A percentile compares a stretch with the other conserved stretches of the same genome.
phyloP scores from a whole-genome alignment of 1,284 basidiomycete genomes.

The Apiotrichum gamsii region DNA sequence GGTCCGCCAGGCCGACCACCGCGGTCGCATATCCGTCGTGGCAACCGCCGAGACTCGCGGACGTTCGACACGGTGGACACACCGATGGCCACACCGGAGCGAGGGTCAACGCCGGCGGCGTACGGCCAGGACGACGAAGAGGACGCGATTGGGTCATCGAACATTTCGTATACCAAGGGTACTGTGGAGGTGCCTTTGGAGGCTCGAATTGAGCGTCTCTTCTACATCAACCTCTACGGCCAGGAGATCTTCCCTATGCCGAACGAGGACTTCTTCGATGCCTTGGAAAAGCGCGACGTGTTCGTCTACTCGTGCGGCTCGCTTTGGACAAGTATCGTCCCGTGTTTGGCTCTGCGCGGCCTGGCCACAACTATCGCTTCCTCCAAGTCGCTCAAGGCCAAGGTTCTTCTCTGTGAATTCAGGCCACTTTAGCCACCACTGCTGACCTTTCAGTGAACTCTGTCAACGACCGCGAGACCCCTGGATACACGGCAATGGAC shows the following conservation, averaged over 20 bases:
- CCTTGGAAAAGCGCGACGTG: conserved; percentile 60
- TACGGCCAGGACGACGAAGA: conserved; percentile 48
- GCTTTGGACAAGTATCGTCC: conserved; percentile 89
- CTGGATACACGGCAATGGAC: conserved; percentile 73
- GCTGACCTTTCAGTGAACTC: conserved; percentile 62
- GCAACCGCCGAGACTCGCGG: conserved; percentile 37
- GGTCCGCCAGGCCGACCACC: not conserved
- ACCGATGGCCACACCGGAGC: conserved; percentile 15
- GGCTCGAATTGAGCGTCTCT: conserved; percentile 62
- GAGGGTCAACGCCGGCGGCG: conserved; percentile 3
- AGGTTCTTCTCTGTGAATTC: conserved; percentile 70
- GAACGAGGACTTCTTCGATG: conserved; percentile 70
- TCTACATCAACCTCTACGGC: conserved; percentile 90
- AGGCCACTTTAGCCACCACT: not conserved
- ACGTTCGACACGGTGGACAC: conserved; percentile 43
- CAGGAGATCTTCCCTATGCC: conserved; percentile 83
- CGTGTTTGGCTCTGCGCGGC: conserved; percentile 78
- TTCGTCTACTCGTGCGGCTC: conserved; percentile 89
- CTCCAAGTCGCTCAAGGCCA: conserved; percentile 65
- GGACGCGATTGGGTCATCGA: conserved; percentile 44
- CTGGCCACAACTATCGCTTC: conserved; percentile 73
- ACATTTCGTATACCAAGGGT: conserved; percentile 42
- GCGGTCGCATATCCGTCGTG: not conserved
- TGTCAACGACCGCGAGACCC: conserved; percentile 84
- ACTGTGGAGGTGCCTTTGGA: conserved; percentile 57